Evolutionary conservation across 2,329 filamentous ascomycete genomes (phyloP), one percentile per base, ranked within the genome.

Genomic region (Drechslerella stenobrocha): DNA sequence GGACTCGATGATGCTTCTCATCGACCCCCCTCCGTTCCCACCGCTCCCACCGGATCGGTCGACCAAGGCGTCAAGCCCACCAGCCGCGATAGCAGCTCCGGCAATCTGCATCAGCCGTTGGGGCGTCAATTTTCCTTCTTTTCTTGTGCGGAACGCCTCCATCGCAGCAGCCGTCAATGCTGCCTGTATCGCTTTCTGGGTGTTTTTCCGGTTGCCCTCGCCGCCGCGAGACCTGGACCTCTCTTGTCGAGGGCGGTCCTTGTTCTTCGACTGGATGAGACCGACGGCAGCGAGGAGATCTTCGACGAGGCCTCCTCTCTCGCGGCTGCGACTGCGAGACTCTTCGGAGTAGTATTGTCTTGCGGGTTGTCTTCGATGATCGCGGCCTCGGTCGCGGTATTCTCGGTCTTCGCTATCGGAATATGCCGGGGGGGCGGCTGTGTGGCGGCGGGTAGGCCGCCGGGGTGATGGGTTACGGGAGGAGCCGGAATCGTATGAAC

Each of bases 71-170:
- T 67, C 63, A 20, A 67, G 52, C 3, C 63, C 63, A 34, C 63
- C 63, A 2, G 63, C 63, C 13, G 63, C 63, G 15, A 67, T 67
- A 2, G 63, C 63, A 3, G 63, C 63, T 11, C 63, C 63, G 6
- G 63, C 63, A 23, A 67, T 67, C 28, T 67, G 63, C 63, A 67
- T 59, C 3, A 67, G 15, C 23, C 63, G 52, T 20, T 67, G 63
- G 30, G 63, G 63, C 23, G 63, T 67, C 5, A 67, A 42, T 28
- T 67, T 67, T 22, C 63, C 63, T 26, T 67, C 63, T 23, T 67
- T 67, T 22, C 63, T 18, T 7, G 63, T 67, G 20, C 63, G 32
- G 50, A 67, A 67, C 9, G 63, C 63, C 42, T 67, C 63, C 63
- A 67, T 60, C 15, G 63, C 63, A 8, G 63, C 63, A 23, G 63